Evolutionary conservation across 306 rosid species (phyloP).

Genomic region (Rubus idaeus): DNA sequence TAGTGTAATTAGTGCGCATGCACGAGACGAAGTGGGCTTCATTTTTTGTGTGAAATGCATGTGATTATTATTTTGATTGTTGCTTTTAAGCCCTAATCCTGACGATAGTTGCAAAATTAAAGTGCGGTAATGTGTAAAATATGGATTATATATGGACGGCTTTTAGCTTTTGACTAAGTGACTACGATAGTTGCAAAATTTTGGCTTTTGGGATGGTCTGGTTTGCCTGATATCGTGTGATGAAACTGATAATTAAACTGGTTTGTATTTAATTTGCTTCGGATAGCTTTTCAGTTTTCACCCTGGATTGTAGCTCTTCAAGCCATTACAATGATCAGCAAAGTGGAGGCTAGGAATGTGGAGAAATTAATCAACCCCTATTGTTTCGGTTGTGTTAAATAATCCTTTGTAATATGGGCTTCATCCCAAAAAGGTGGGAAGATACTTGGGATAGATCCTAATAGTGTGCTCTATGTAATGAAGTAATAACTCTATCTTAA

Average conservation of each 20-base stretch:
- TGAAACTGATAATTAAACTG: not conserved
- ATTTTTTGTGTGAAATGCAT: not conserved
- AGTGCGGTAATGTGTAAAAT: not conserved
- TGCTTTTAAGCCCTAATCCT: not conserved
- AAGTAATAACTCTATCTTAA: too few species aligned
- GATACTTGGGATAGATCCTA: too few species aligned
- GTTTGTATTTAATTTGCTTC: not conserved
- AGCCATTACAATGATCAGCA: too few species aligned
- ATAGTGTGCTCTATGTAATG: too few species aligned
- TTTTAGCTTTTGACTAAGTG: not conserved
- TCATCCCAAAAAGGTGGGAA: too few species aligned
- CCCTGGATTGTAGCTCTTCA: not conserved
- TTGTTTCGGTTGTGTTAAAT: not conserved
- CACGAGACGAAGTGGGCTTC: not conserved
- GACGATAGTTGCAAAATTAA: conserved; percentile 6
- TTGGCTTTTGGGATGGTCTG: not conserved
- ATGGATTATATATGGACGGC: not conserved
- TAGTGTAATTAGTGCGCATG: not conserved
- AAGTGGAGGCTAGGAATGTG: too few species aligned
- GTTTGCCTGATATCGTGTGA: not conserved
- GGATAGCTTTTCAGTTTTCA: not conserved
- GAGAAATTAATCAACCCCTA: too few species aligned
- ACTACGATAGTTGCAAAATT: too few species aligned
- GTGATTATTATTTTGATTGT: not conserved
- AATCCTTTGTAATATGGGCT: too few species aligned